phyloP scores from a whole-genome alignment of 1,139 yeast genomes.

The Yamadazyma trypodendri region DNA sequence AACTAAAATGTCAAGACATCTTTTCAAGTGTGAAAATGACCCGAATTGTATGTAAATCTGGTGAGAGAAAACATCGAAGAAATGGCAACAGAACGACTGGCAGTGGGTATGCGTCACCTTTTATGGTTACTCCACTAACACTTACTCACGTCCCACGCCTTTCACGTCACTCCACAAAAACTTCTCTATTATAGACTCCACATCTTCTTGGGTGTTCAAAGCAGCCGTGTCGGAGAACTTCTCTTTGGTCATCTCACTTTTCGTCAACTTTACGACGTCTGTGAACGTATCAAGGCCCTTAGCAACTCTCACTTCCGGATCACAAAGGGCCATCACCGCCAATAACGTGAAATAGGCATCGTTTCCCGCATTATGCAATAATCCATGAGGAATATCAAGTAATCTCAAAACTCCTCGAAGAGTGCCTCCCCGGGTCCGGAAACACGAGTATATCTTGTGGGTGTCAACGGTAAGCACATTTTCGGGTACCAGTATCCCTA shows the following conservation, averaged over 20 bases:
- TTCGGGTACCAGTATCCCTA: constrained; percentile 48
- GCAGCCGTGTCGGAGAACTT: constrained; percentile 15
- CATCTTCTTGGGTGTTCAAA: not conserved
- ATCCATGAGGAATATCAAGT: constrained; percentile 61
- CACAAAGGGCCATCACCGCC: constrained; percentile 54
- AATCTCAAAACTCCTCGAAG: constrained; percentile 52
- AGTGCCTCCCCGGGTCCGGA: constrained; percentile 46
- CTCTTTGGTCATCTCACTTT: constrained; percentile 3
- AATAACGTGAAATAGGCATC: constrained; percentile 74
- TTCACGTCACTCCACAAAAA: not conserved
- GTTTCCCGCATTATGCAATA: constrained; percentile 79
- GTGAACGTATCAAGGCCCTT: constrained; percentile 19
- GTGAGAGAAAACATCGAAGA: no score
- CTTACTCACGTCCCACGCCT: no score
- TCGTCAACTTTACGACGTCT: constrained; percentile 11
- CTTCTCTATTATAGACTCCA: not conserved
- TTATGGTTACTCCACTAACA: no score
- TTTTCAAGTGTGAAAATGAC: no score
- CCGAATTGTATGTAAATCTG: no score
- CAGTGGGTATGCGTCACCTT: no score
- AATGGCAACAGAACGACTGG: no score
- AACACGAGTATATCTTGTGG: constrained; percentile 40
- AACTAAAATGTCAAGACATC: no score
- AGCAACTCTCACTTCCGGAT: constrained; percentile 35
- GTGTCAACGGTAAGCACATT: constrained; percentile 50